phyloP scores from a whole-genome alignment of 2,329 filamentous ascomycete genomes.

The Diaporthe vaccinii region DNA sequence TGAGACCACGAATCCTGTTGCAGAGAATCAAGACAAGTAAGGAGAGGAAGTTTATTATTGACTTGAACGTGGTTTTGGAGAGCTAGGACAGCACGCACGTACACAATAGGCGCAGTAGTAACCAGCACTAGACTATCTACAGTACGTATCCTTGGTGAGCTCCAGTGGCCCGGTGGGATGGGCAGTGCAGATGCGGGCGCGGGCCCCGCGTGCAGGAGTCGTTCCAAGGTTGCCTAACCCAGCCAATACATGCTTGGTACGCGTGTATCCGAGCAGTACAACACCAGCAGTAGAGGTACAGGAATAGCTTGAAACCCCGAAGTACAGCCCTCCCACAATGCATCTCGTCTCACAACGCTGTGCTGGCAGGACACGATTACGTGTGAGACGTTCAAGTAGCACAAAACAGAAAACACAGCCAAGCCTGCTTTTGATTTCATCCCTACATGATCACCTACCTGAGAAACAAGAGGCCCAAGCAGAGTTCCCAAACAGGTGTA shows the following conservation, averaged over 20 bases:
- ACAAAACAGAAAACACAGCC: neutral
- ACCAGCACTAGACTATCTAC: no score
- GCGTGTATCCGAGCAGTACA: neutral
- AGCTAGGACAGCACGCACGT: slow-evolving; percentile 16
- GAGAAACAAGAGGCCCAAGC: slow-evolving; percentile 14
- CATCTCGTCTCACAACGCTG: slow-evolving; percentile 15
- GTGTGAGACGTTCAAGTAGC: slow-evolving; percentile 4
- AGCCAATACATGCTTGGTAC: slow-evolving; percentile 20
- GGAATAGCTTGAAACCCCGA: slow-evolving; percentile 29
- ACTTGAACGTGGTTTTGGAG: slow-evolving; percentile 1
- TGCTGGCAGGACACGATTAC: neutral
- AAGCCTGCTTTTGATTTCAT: slow-evolving; percentile 13
- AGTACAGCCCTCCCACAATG: neutral
- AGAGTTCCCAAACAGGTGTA: neutral
- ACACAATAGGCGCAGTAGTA: neutral
- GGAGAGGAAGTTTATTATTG: slow-evolving; percentile 27
- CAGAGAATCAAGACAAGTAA: neutral
- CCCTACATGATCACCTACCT: neutral
- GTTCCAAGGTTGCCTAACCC: slow-evolving; percentile 16
- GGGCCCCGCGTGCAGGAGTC: neutral
- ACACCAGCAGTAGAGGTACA: neutral
- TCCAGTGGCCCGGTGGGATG: slow-evolving; percentile 9
- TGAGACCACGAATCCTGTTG: slow-evolving; percentile 20
- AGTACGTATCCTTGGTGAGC: slow-evolving; percentile 2
- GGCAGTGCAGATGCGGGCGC: slow-evolving; percentile 11